Evolutionary conservation across 176 grass and related monocot species (phyloP).

Genomic region (Panicum miliaceum): DNA sequence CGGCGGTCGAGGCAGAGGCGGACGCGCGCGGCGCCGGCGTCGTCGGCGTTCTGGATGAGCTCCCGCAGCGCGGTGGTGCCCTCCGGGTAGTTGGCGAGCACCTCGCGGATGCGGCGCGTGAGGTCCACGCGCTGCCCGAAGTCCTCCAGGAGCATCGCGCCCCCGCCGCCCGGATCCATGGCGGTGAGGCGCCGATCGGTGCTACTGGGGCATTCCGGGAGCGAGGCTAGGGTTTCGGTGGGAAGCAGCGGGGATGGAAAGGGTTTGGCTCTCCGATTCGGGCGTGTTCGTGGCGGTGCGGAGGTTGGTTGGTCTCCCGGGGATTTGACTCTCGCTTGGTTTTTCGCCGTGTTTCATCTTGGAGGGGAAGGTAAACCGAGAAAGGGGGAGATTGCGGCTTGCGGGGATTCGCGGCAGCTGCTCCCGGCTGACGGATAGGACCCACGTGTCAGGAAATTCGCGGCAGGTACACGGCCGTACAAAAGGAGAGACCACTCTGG

Average conservation of each 20-base stretch:
- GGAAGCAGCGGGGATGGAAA: neutral
- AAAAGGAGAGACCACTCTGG: neutral
- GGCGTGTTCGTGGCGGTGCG: conserved; percentile 28
- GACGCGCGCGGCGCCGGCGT: conserved; percentile 75
- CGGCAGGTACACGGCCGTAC: neutral
- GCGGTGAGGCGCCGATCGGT: conserved; percentile 23
- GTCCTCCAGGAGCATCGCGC: conserved; percentile 74
- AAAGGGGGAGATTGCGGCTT: neutral
- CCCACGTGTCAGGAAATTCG: neutral
- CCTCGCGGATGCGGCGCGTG: conserved; percentile 89
- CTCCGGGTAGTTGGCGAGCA: conserved; percentile 91
- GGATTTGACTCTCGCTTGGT: conserved; percentile 32
- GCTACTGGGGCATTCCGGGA: conserved; percentile 35
- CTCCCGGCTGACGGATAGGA: neutral
- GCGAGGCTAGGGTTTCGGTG: conserved; percentile 35
- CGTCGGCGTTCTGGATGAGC: conserved; percentile 94
- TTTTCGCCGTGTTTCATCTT: conserved; percentile 30
- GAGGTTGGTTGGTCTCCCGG: conserved; percentile 19
- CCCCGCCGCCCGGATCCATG: conserved; percentile 40
- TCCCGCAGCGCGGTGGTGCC: conserved; percentile 89
- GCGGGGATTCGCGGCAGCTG: neutral
- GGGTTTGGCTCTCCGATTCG: conserved; percentile 38
- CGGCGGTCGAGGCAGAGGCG: conserved; percentile 96
- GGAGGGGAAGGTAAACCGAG: neutral
- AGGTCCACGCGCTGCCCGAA: conserved; percentile 93